Percentiles rank a stretch among this genome's conserved stretches.
Conservation (phyloP, 164 flowering plant species). For the Annona cherimola region DNA sequence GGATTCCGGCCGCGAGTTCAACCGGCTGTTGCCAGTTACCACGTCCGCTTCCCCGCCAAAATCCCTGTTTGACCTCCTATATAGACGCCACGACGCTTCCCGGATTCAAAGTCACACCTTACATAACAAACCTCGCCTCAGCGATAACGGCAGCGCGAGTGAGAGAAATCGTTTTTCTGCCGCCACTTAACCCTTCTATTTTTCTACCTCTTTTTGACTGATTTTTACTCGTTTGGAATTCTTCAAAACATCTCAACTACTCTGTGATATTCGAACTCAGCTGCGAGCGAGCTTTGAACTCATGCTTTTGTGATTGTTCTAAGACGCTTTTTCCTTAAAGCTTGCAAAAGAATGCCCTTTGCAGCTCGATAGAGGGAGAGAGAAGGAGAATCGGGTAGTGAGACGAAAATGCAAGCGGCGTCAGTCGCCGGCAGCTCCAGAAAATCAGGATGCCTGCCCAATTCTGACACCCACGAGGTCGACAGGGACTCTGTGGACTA, state of each 20-base stretch:
- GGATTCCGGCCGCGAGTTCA: not conserved
- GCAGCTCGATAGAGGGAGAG: not conserved
- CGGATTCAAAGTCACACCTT: not conserved
- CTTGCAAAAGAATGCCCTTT: slow-evolving; percentile 12
- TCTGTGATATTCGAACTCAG: not conserved
- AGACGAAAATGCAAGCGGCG: slow-evolving; percentile 18
- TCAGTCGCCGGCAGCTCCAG: slow-evolving; percentile 19
- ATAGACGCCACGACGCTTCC: not conserved
- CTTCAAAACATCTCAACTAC: slow-evolving; percentile 21
- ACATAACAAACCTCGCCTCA: too few species aligned
- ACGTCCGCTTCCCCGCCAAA: slow-evolving; percentile 4
- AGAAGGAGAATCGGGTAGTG: not conserved
- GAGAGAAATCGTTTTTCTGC: not conserved
- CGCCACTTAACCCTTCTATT: not conserved
- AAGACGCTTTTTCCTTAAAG: slow-evolving; percentile 11
- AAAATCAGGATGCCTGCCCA: slow-evolving; percentile 15
- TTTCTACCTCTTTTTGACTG: not conserved
- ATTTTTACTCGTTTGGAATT: slow-evolving; percentile 1
- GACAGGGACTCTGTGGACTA: slow-evolving; percentile 21
- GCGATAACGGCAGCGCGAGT: too few species aligned
- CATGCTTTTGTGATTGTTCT: slow-evolving; percentile 13
- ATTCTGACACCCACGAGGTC: slow-evolving; percentile 13
- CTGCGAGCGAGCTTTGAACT: slow-evolving; percentile 17
- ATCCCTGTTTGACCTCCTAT: not conserved
- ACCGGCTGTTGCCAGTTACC: slow-evolving; percentile 3